Conservation (phyloP, 1,284 basidiomycete species). For the Bondarzewia mesenterica region DNA sequence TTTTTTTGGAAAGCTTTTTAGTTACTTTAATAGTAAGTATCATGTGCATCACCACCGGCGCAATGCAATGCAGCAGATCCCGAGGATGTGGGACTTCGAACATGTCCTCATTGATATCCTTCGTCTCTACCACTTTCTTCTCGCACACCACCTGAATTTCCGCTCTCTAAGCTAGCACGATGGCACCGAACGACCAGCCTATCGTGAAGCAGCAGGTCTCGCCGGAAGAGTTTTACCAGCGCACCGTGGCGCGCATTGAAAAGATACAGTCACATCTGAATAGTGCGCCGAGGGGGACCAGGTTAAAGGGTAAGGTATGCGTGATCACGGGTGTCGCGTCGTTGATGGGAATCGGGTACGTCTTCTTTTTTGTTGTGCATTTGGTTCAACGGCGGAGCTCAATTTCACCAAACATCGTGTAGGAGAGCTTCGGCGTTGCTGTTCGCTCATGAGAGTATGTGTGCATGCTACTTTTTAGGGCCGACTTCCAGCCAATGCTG, state of each 20-base stretch:
- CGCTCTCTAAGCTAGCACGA: not conserved
- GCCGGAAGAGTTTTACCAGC: constrained; percentile 26
- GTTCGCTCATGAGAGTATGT: constrained; percentile 75
- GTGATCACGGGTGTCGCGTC: constrained; percentile 86
- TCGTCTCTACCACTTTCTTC: too few relatives aligned
- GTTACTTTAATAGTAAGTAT: too few relatives aligned
- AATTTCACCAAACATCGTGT: constrained; percentile 7
- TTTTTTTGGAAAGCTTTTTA: too few relatives aligned
- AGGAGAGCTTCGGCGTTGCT: constrained; percentile 71
- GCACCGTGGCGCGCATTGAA: constrained; percentile 55
- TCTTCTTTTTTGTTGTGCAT: constrained; percentile 6
- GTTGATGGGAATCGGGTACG: constrained; percentile 78
- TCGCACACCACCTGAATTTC: too few relatives aligned
- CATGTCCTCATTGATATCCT: too few relatives aligned
- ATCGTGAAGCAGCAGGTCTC: constrained; percentile 3
- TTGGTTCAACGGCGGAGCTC: not conserved
- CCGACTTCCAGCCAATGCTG: not conserved
- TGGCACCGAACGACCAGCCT: constrained; percentile 8
- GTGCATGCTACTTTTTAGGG: constrained; percentile 6
- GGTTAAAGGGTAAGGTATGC: constrained; percentile 79
- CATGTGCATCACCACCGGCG: not conserved
- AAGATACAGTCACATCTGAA: constrained; percentile 68
- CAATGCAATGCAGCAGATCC: too few relatives aligned
- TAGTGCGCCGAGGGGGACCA: constrained; percentile 41
- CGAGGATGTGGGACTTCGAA: too few relatives aligned